Evolutionary conservation across 768 basidiomycete species (phyloP).

Genomic region (Roridomyces roridus): DNA sequence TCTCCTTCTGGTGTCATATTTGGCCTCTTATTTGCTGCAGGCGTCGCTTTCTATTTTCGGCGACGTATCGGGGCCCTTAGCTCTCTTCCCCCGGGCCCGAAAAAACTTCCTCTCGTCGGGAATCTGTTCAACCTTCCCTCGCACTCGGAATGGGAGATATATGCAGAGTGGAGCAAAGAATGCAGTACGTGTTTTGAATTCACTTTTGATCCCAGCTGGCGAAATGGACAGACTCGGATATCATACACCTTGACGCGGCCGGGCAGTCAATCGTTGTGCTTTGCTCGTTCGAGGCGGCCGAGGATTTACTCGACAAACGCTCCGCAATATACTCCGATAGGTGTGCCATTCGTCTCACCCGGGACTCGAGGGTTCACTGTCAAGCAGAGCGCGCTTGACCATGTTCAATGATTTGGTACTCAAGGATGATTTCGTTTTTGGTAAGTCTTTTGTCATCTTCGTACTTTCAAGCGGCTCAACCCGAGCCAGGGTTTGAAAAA

Average conservation of each 20-base stretch:
- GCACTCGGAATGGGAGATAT: conserved; percentile 26
- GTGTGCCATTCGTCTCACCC: no score
- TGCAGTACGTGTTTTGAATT: conserved; percentile 11
- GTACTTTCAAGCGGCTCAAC: not conserved
- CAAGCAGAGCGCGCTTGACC: not conserved
- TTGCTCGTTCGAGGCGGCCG: not conserved
- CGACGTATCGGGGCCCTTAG: no score
- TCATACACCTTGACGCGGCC: not conserved
- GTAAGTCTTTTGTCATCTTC: not conserved
- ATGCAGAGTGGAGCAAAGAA: conserved; percentile 31
- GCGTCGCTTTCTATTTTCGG: no score
- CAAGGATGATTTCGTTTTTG: not conserved
- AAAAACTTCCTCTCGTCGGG: conserved; percentile 31
- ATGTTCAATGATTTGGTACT: not conserved
- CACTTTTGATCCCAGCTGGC: not conserved
- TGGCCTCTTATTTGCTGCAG: no score
- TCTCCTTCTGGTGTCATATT: no score
- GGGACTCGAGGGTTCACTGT: no score
- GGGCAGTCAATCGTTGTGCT: not conserved
- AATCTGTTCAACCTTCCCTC: conserved; percentile 30
- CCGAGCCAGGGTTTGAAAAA: not conserved
- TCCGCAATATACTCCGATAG: not conserved
- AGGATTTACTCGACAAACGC: not conserved
- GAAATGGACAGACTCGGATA: not conserved
- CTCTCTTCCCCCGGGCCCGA: conserved; percentile 35